Evolutionary conservation across 495 filamentous ascomycete species (phyloP), one percentile per base, ranked within the genome.

Genomic region (Penicillium soppii): DNA sequence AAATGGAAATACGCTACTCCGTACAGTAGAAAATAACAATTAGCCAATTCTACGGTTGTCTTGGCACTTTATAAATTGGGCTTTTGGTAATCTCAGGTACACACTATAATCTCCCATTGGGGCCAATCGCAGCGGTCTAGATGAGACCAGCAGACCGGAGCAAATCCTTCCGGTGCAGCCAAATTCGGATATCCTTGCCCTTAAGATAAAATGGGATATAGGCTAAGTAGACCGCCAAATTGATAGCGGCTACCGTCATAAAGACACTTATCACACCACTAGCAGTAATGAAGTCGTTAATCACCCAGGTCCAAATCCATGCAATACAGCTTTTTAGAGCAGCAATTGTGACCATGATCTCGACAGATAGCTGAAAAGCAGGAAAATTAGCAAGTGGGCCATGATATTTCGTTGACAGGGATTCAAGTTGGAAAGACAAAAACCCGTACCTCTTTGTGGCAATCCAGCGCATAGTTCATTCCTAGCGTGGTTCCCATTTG

Each of bases 251-350:
- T 9, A 60, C 52, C 5, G 57, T 60, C 57, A 60, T 61, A 25
- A 61, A 61, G 7, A 61, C 58, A 12, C 22, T 43, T 7, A 57
- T 16, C 5, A 48, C 42, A 2, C 58, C 58, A 25, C 39, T 41
- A 7, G 50, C 39, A 10, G 50, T 54, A 42, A 61, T 49, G 32
- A 54, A 61, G 37, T 61, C 54, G 15, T 61, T 61, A 27, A 61
- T 57, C 20, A 61, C 53, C 58, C 58, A 61, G 1, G 58, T 61
- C 58, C 58, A 61, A 19, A 61, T 57, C 58, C 58, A 61, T 15
- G 58, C 58, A 16, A 61, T 61, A 4, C 29, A 27, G 37, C 53
- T 54, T 27, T 61, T 57, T 39, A 61, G 26, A 3, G 58, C 53
- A 8, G 58, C 53, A 50, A 61, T 57, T 4, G 58, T 52, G 7